These are phyloP conservation scores for Rosa chinensis DNA, from an alignment of 306 rosid genomes.

Conservation along the genomic window DNA sequence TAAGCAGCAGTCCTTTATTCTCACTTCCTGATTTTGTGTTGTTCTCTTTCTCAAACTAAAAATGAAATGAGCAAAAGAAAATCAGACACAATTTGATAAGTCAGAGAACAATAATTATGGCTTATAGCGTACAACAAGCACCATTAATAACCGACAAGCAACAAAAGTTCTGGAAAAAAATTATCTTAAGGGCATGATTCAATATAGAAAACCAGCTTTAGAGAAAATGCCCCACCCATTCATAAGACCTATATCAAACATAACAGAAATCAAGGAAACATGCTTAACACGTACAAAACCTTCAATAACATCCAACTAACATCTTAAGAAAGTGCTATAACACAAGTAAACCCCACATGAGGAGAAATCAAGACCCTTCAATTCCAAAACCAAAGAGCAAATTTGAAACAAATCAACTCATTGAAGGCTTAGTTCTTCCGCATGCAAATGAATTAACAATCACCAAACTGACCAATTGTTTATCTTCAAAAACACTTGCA, in stretches of 20 bases:
- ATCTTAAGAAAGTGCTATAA: neutral
- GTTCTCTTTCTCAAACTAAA: conserved; percentile 19
- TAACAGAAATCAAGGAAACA: neutral
- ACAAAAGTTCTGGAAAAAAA: neutral
- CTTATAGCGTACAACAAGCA: neutral
- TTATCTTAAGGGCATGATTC: neutral
- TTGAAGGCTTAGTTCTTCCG: neutral
- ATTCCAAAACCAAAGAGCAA: neutral
- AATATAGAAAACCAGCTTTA: neutral
- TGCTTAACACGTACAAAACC: neutral
- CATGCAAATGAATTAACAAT: neutral
- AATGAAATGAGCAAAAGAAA: conserved; percentile 3
- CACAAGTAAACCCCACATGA: neutral
- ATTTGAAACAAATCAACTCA: neutral
- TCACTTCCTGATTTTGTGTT: neutral
- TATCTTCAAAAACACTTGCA: neutral
- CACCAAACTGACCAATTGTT: neutral
- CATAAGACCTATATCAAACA: neutral
- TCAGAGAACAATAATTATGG: neutral
- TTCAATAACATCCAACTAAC: neutral
- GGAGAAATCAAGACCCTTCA: conserved; percentile 4
- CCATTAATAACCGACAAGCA: neutral
- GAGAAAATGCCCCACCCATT: neutral
- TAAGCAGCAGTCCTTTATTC: neutral
- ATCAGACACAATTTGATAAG: neutral